Base-by-base conservation (phyloP, 169 alveolate genomes). In the Eimeria necatrix region DNA sequence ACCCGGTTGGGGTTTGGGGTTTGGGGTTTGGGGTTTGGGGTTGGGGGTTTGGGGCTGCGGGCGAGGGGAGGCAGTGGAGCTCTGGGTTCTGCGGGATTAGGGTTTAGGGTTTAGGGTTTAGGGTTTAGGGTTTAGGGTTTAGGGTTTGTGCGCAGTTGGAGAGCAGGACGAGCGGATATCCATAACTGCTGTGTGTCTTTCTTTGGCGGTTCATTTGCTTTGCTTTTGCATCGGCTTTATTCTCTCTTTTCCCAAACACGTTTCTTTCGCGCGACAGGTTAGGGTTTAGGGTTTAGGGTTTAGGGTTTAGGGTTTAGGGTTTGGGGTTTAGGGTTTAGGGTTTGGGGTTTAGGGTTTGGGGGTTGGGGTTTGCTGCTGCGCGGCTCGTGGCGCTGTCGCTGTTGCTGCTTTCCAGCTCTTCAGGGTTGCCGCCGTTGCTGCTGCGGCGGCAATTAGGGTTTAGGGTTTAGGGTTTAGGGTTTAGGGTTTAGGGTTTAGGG, bases 201-300 rank as follows among this genome's bases (percentile, higher is more conserved):
- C 93, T 16, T 22, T 86, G 10, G 93, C 71, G n/a, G 61, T 74
- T 14, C 93, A 86, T 51, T 70, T 86, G 53, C 59, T 86, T 18
- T 86, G 93, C 84, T 86, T 86, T 51, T 41, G 71, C 84, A 68
- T 86, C 52, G 93, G 93, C 49, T 86, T 86, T 49, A 32, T 86
- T 16, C 83, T 86, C 24, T 86, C 93, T 24, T 51, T 46, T 64
- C 93, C 93, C 20, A 86, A 46, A 52, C 84, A 86, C 52, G 93
- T 64, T 53, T 59, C 85, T 10, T 86, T 46, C 46, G 93, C 93
- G 0, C 87, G 76, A 20, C 94, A 89, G 68, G 94, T 89, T 51
- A 71, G 81, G 81, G 53, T 71, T 71, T 71, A 71, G 81, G 81
- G 53, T 71, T 71, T 71, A 71, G 81, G 52, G 86, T 76, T 49